A percentile compares a stretch with the other conserved stretches of the same genome.
Evolutionary conservation across 1,284 basidiomycete genomes (phyloP).

Genomic region (Rhodotorula sp.): DNA sequence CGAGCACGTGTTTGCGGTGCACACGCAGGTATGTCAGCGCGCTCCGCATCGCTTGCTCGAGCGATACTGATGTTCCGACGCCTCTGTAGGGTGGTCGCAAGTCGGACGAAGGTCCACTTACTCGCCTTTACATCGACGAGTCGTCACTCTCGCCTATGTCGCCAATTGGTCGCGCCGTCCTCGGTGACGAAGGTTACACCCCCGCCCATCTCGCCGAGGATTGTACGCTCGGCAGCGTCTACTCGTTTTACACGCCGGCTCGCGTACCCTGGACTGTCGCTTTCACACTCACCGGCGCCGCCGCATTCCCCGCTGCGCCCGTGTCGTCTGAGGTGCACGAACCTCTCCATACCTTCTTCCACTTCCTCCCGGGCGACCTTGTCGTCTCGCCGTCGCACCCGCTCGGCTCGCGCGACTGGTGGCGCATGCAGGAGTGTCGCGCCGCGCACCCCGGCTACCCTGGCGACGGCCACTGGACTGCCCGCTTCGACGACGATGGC

Average conservation of each 20-base stretch:
- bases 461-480: constrained; percentile 10
- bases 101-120: neutral
- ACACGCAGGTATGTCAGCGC: neutral
- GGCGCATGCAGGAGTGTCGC: constrained; percentile 11
- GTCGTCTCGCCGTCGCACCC: neutral
- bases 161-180: constrained; percentile 1
- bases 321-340: no score
- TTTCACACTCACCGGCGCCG: constrained; percentile 7
- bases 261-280: neutral
- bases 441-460: neutral
- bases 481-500: neutral
- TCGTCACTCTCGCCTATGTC: neutral
- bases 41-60: no score
- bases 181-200: neutral
- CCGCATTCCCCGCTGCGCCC: neutral
- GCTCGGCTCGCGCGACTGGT: constrained; percentile 3
- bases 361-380: constrained; percentile 17
- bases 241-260: constrained; percentile 5
- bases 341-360: constrained; percentile 10
- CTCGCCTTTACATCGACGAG: constrained; percentile 1
- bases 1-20: constrained; percentile 7
- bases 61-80: no score
- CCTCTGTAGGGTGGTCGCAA: neutral
- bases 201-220: constrained; percentile 1
- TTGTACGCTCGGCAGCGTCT: constrained; percentile 1